Evolutionary conservation across 169 alveolate species (phyloP).

Genomic region (Amoebophrya sp.): DNA sequence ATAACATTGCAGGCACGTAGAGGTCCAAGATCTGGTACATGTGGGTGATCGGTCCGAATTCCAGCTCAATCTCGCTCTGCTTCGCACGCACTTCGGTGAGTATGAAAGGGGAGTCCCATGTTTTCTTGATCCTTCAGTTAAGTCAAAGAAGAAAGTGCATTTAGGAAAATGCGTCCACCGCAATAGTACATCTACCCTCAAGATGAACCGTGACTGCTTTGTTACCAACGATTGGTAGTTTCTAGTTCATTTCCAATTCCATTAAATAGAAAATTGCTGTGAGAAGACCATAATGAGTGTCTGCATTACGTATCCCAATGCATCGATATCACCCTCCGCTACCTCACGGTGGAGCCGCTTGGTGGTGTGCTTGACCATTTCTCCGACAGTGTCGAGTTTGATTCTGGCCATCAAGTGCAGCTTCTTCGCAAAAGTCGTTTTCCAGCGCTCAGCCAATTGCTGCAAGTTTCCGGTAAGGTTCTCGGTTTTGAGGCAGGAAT

Average conservation of each 20-base stretch:
- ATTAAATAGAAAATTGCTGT: too few species aligned
- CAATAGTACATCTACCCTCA: too few species aligned
- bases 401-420: slow-evolving; percentile 69
- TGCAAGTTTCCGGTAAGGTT: slow-evolving; percentile 62
- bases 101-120: too few species aligned
- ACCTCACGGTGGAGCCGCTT: slow-evolving; percentile 56
- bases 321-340: slow-evolving; percentile 77
- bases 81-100: slow-evolving; percentile 55
- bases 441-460: slow-evolving; percentile 69
- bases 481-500: slow-evolving; percentile 61
- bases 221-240: too few species aligned
- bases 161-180: too few species aligned
- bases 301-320: slow-evolving; percentile 77
- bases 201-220: too few species aligned
- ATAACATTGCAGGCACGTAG: not conserved
- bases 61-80: slow-evolving; percentile 77
- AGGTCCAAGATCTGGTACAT: slow-evolving; percentile 51
- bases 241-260: too few species aligned
- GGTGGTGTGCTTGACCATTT: slow-evolving; percentile 39
- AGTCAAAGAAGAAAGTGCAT: too few species aligned
- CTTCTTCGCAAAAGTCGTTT: slow-evolving; percentile 63
- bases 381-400: slow-evolving; percentile 48
- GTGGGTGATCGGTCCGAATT: slow-evolving; percentile 80
- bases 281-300: too few species aligned
- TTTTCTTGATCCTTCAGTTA: too few species aligned